Percentiles rank a stretch among this genome's conserved stretches.
These are phyloP conservation scores for Fusarium torreyae DNA, from an alignment of 2,329 filamentous ascomycete genomes.

Conservation along the genomic window DNA sequence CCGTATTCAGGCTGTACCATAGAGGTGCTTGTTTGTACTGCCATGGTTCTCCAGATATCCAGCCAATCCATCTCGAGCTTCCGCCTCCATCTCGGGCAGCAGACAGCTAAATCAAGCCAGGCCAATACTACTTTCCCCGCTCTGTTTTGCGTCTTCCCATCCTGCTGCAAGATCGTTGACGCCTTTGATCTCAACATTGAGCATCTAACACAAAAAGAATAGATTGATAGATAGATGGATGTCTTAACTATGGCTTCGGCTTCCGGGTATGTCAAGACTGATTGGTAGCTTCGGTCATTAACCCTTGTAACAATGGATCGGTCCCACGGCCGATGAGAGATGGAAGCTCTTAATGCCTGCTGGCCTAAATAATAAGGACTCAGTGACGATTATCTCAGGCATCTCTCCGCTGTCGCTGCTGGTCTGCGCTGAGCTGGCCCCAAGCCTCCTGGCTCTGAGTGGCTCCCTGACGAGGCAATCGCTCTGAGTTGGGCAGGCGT, in stretches of 20 bases:
- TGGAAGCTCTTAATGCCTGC: conserved; percentile 7
- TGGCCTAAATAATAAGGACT: conserved; percentile 16
- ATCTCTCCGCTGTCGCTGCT: conserved; percentile 22
- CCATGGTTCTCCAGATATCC: conserved; percentile 2
- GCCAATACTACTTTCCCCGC: conserved; percentile 47
- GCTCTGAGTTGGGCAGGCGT: conserved; percentile 7
- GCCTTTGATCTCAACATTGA: neutral
- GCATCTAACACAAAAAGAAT: neutral
- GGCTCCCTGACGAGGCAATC: conserved; percentile 35
- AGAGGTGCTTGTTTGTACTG: conserved; percentile 1
- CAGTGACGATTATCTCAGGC: conserved; percentile 18
- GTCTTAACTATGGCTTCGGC: neutral
- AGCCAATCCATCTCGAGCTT: conserved; percentile 24
- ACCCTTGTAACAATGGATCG: conserved; percentile 4
- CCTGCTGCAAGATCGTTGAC: conserved; percentile 6
- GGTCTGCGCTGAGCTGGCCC: conserved; percentile 13
- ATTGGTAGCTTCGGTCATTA: neutral
- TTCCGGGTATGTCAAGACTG: neutral
- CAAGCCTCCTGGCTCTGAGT: conserved; percentile 11
- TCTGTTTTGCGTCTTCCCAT: conserved; percentile 25
- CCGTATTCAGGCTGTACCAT: neutral
- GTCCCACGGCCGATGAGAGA: neutral
- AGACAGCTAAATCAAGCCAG: conserved; percentile 12
- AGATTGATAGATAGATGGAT: no score
- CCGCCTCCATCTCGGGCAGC: conserved; percentile 23